These are phyloP conservation scores for Leccinum rimulosum DNA, from an alignment of 768 basidiomycete species.

Conservation along the genomic window DNA sequence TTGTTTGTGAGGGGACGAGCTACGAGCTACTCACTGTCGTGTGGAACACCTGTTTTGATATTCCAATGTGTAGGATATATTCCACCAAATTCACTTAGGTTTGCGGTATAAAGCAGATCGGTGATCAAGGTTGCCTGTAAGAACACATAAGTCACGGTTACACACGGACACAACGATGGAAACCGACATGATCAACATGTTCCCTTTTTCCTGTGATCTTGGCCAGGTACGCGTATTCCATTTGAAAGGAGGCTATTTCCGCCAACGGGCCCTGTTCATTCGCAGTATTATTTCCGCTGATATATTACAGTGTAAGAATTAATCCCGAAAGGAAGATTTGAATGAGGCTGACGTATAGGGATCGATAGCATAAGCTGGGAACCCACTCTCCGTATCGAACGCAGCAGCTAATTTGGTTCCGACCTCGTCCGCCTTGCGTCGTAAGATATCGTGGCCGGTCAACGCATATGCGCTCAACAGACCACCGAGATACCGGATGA, in stretches of 20 bases:
- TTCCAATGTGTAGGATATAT: conserved; percentile 66
- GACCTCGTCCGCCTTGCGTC: conserved; percentile 74
- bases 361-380: conserved; percentile 71
- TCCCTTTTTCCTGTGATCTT: conserved; percentile 70
- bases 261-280: conserved; percentile 47
- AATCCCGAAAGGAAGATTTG: background rate
- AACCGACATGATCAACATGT: conserved; percentile 54
- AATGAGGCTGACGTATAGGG: conserved; percentile 46
- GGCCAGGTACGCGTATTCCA: conserved; percentile 85
- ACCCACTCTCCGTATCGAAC: conserved; percentile 66
- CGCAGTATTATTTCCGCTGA: background rate
- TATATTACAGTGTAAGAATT: background rate
- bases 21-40: conserved; percentile 40
- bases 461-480: conserved; percentile 80
- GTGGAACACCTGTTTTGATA: conserved; percentile 42
- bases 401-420: conserved; percentile 63
- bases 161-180: background rate
- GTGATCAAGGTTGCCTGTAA: conserved; percentile 50
- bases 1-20: background rate
- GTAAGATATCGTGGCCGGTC: conserved; percentile 57
- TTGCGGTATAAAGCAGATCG: conserved; percentile 42
- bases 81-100: conserved; percentile 47
- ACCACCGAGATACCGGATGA: conserved; percentile 88
- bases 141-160: background rate
- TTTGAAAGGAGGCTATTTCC: conserved; percentile 76